Evolutionary conservation across 495 filamentous ascomycete genomes (phyloP), one percentile per base, ranked within the genome.

Genomic region (Mycothermus thermophilus): DNA sequence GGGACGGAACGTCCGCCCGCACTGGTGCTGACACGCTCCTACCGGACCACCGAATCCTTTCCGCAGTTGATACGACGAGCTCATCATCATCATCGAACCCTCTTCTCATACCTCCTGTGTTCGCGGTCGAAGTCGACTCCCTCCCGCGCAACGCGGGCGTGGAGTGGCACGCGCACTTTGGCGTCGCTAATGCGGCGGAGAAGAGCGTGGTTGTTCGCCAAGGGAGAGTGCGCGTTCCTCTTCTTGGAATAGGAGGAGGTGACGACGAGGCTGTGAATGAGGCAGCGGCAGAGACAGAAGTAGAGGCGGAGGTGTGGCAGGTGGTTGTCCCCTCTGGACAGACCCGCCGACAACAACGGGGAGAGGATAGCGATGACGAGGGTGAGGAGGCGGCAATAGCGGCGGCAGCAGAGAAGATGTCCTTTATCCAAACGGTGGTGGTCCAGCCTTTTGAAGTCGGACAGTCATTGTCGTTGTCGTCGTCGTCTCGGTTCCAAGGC

Each of bases 71-170:
- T 11, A 27, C 15, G 24, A 30, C 2, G 24, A 22, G 28, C 20
- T n/a, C n/a, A n/a, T n/a, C n/a, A n/a, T n/a, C n/a, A n/a, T n/a
- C n/a, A n/a, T n/a, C n/a, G n/a, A n/a, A n/a, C n/a, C n/a, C n/a
- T n/a, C n/a, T n/a, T n/a, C 16, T 32, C 2, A 35, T 64, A 14
- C 77, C 85, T 1, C 77, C 77, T 2, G 67, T 85, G 38, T 75
- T 87, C 46, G 72, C 75, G 0, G 77, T 75, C 3, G 71, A 88
- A 37, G 80, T 59, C 2, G 41, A 43, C 4, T 48, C 52, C 30
- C 35, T 55, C 8, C 53, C 55, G 8, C 34, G 53, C 14, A 43
- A 19, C 1, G 54, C 53, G 0, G 42, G 24, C 12, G 47, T 57
- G 1, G 55, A 59, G 39, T 58, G 55, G 55, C 55, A 58, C 16